Evolutionary conservation across 2,329 filamentous ascomycete species (phyloP), one percentile per base, ranked within the genome.

Genomic region (Venturia aucupariae): DNA sequence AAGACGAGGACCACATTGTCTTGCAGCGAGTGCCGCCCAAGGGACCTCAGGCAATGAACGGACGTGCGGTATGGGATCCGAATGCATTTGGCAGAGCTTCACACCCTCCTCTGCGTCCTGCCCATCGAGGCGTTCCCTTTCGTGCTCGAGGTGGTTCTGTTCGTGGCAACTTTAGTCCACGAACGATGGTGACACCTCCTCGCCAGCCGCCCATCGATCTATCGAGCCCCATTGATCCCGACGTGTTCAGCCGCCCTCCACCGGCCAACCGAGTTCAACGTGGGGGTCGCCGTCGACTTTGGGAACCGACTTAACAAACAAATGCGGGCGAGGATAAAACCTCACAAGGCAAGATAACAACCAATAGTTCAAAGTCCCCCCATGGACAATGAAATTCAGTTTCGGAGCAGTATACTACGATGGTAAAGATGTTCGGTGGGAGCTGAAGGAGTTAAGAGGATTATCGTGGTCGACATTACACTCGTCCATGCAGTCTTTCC

Each of bases 21-120:
- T 70, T 76, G 65, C 75, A 75, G 67, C 72, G 72, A 55, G 71
- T 70, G 30, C 74, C 74, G 8, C 72, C 72, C 35, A 74, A 73
- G 55, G 73, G 73, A 17, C 68, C 67, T 10, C 68, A 70, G 8
- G 67, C 67, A 30, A 70, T 68, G 10, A 70, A 67, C 61, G 69
- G 67, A 35, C 71, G 73, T 66, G 73, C 70, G n/a, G 72, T 80
- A 48, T 75, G 77, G 65, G 79, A 81, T 66, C 79, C 79, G 8
- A 78, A 81, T 66, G 75, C 78, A 24, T 81, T 81, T 67, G 75
- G 72, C n/a, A 75, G 79, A 60, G 68, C 72, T 19, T 70, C 73
- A 24, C 71, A 71, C 19, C 38, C 41, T 22, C 24, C 60, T 13
- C 4, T 61, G 35, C 61, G 59, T n/a, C 71, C 73, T 55, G 72